Base-by-base conservation (phyloP, 805 yeast species). In the Cyberlindnera japonica region DNA sequence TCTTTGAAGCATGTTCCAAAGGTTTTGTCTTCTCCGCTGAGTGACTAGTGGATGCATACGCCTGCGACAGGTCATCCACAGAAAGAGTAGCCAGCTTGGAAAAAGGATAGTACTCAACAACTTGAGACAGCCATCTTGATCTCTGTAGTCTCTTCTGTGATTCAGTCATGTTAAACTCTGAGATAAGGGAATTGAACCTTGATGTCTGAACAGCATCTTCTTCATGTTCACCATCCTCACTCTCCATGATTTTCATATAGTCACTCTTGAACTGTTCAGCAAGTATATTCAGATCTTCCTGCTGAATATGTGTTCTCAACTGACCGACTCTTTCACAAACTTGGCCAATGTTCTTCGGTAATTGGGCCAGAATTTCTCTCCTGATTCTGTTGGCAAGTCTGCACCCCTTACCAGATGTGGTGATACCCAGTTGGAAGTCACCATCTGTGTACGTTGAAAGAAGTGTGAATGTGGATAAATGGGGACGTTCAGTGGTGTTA, bases 361-460 rank as follows among this genome's bases (percentile, higher is more conserved):
- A 64, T 5, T 72, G 62, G 22, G 75, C 67, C 1, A 78, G 76
- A 30, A 87, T 63, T 45, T 85, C 95, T 47, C 97, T 68, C 52
- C 80, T 83, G 51, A 90, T 73, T 51, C 95, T 71, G 40, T 80
- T 75, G 1, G 96, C 95, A 37, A 90, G 66, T 37, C 87, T 77
- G 64, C 97, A 90, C 5, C 97, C 96, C 62, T 84, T 84, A 0
- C 96, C 95, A 19, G 81, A 75, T 0, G 97, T 90, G 3, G 91
- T 79, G 9, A 90, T 77, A 1, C 95, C 95, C 38, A 90, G 50
- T 59, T 85, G 91, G 61, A 90, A 78, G 37, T 75, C 78, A 6
- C 95, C 93, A 41, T 81, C 79, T 2, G 68, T 64, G 55, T 75
- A 77, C 0, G 90, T 77, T 0, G 96, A 83, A 17, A 88, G 66